These are phyloP conservation scores for Acorus calamus DNA, from an alignment of 106 monocot genomes.

Conservation along the genomic window DNA sequence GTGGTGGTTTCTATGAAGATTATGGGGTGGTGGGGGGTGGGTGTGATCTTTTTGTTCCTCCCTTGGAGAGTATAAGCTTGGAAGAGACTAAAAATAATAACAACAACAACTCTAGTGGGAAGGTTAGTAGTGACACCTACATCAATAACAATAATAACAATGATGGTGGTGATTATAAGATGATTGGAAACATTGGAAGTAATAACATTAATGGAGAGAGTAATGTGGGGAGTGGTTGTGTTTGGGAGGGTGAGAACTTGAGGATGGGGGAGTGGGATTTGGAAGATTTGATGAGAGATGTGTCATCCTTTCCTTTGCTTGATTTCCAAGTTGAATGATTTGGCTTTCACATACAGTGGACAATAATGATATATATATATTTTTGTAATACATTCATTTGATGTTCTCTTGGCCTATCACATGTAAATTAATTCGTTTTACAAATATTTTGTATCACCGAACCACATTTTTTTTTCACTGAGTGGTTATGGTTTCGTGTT, in stretches of 20 bases:
- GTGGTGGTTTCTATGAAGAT: slow-evolving; percentile 18
- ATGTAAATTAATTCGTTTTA: too few species aligned
- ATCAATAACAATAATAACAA: slow-evolving; percentile 3
- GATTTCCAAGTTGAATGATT: slow-evolving; percentile 89
- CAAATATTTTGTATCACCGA: too few species aligned
- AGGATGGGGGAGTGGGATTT: slow-evolving; percentile 64
- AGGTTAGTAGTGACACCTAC: background rate
- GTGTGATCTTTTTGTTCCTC: slow-evolving; percentile 33
- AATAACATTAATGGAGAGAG: background rate
- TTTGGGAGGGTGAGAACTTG: slow-evolving; percentile 31
- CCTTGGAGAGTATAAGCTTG: slow-evolving; percentile 34
- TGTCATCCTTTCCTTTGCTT: slow-evolving; percentile 74
- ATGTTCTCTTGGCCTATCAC: too few species aligned
- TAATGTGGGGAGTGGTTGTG: slow-evolving; percentile 11
- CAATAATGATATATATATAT: too few species aligned
- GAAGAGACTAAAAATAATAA: slow-evolving; percentile 18
- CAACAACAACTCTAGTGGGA: background rate
- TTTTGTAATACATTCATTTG: too few species aligned
- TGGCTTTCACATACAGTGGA: background rate
- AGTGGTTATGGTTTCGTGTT: too few species aligned
- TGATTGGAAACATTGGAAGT: background rate
- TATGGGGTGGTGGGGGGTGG: slow-evolving; percentile 15
- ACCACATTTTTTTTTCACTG: too few species aligned
- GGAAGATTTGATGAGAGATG: slow-evolving; percentile 60
- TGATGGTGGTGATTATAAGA: background rate